Evolutionary conservation across 805 yeast genomes (phyloP).

Genomic region (Tanozyma kutaoensis): DNA sequence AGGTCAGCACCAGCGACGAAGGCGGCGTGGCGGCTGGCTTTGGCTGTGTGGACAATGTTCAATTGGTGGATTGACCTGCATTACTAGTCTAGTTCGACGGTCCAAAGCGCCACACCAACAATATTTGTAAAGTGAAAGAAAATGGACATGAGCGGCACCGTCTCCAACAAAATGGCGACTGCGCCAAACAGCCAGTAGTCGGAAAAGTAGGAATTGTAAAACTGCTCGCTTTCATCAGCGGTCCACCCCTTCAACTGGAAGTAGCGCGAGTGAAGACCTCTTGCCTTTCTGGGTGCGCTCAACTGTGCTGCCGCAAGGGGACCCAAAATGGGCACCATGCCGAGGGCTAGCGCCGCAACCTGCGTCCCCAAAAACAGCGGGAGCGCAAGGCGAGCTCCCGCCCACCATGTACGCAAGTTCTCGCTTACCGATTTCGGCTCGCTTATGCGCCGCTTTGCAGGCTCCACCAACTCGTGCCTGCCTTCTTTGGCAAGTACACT

Average conservation of each 20-base stretch:
- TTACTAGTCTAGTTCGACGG: too few relatives aligned
- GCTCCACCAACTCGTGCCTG: conserved; percentile 27
- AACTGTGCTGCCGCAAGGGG: conserved; percentile 37
- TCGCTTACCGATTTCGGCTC: conserved; percentile 18
- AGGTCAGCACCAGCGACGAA: conserved; percentile 77
- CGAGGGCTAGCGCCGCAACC: conserved; percentile 20
- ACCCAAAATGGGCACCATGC: conserved; percentile 45
- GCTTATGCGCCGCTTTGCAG: conserved; percentile 5
- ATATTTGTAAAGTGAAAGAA: conserved; percentile 45
- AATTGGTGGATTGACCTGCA: too few relatives aligned
- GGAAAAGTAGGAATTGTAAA: conserved; percentile 22
- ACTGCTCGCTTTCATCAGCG: conserved; percentile 22
- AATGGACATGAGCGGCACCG: conserved; percentile 38
- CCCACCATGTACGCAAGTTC: conserved; percentile 19
- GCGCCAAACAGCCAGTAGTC: conserved; percentile 39
- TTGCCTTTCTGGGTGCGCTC: conserved; percentile 43
- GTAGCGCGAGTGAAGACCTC: conserved; percentile 39
- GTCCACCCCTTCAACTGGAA: conserved; percentile 41
- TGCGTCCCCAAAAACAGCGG: conserved; percentile 4
- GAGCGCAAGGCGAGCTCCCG: neutral
- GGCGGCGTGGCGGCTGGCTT: conserved; percentile 99
- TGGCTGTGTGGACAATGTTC: conserved; percentile 87
- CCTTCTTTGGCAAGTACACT: conserved; percentile 32
- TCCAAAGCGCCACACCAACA: conserved; percentile 58
- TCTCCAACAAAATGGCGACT: conserved; percentile 35